phyloP scores from a whole-genome alignment of 352 stramenopile species.

The Pythium vanterpoolii region DNA sequence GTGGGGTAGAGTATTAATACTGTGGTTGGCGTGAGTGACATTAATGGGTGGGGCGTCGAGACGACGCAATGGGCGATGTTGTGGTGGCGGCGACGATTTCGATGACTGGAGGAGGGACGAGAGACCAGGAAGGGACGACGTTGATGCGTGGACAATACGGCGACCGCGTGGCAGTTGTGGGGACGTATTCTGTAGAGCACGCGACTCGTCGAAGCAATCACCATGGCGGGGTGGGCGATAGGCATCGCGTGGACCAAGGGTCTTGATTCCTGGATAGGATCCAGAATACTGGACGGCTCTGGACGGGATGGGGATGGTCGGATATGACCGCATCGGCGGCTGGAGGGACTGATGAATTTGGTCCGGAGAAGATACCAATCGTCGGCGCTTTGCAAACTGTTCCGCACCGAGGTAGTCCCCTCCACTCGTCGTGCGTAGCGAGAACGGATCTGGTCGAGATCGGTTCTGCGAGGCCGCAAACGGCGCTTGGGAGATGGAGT shows the following conservation, averaged over 20 bases:
- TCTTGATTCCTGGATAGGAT: conserved; percentile 11
- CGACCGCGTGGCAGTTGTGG: background rate
- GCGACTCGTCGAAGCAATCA: background rate
- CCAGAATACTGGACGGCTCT: conserved; percentile 3
- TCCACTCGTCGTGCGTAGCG: background rate
- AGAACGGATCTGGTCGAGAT: background rate
- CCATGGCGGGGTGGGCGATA: background rate
- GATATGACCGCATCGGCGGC: background rate
- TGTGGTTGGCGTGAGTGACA: background rate
- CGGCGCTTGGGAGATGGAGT: background rate
- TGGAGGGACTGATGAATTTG: background rate
- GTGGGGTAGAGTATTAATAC: background rate
- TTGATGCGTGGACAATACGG: background rate
- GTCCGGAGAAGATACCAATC: conserved; percentile 1
- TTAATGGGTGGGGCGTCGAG: background rate
- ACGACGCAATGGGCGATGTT: background rate
- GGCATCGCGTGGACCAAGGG: background rate
- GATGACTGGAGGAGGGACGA: conserved; percentile 10
- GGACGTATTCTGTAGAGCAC: background rate
- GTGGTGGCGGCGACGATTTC: conserved; percentile 1
- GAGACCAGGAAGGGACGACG: conserved; percentile 7
- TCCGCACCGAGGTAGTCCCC: background rate
- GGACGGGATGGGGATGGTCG: background rate
- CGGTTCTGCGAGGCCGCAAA: background rate
- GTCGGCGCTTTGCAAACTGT: conserved; percentile 6